phyloP scores from a whole-genome alignment of 2,329 filamentous ascomycete genomes.

The Aspergillus intermedius region DNA sequence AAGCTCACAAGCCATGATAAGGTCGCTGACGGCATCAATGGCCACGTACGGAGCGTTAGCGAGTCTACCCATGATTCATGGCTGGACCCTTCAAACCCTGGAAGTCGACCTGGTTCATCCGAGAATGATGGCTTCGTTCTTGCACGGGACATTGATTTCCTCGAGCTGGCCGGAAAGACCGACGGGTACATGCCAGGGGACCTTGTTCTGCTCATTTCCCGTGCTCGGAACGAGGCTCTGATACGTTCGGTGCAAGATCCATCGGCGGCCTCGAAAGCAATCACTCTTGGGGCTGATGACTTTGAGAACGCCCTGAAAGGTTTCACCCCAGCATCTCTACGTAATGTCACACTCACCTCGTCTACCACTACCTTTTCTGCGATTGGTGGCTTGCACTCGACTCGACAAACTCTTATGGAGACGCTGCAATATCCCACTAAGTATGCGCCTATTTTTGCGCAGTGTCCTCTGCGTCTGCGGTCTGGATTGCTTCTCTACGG shows the following conservation, averaged over 20 bases:
- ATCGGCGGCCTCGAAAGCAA: slow-evolving; percentile 45
- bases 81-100: slow-evolving; percentile 66
- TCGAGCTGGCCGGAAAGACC: slow-evolving; percentile 87
- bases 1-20: slow-evolving; percentile 56
- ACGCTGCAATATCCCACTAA: slow-evolving; percentile 96
- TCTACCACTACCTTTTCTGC: slow-evolving; percentile 88
- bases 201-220: slow-evolving; percentile 73
- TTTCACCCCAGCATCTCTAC: slow-evolving; percentile 89
- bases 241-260: slow-evolving; percentile 67
- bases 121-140: slow-evolving; percentile 61
- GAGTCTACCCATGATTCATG: slow-evolving; percentile 54
- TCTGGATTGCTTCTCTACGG: slow-evolving; percentile 91
- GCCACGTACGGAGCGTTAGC: slow-evolving; percentile 30
- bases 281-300: slow-evolving; percentile 65
- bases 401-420: slow-evolving; percentile 84
- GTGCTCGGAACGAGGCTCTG: slow-evolving; percentile 85
- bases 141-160: slow-evolving; percentile 73
- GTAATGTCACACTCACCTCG: slow-evolving; percentile 88
- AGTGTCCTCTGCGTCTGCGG: slow-evolving; percentile 88
- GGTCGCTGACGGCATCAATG: slow-evolving; percentile 35
- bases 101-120: slow-evolving; percentile 42
- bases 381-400: slow-evolving; percentile 82
- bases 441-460: slow-evolving; percentile 94
- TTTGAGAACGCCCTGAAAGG: slow-evolving; percentile 81
- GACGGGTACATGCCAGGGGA: slow-evolving; percentile 99